Evolutionary conservation across 208 protist genomes (phyloP).

Genomic region (Trypanosomatidae sp.): DNA sequence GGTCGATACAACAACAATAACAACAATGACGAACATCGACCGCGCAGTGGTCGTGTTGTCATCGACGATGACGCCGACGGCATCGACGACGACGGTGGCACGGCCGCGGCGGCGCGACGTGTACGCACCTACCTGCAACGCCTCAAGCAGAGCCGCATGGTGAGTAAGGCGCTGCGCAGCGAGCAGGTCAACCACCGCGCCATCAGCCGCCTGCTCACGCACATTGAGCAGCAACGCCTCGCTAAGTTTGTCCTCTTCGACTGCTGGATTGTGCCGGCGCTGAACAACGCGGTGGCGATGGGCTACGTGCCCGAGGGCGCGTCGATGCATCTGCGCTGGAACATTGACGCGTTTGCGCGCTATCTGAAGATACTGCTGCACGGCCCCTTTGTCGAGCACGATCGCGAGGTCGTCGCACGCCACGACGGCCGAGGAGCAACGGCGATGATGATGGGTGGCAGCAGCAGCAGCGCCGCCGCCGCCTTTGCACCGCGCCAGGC

Average conservation of each 20-base stretch:
- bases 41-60: neutral
- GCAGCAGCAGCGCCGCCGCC: conserved; percentile 2
- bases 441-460: conserved; percentile 1
- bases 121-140: conserved; percentile 11
- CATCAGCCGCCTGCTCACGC: conserved; percentile 39
- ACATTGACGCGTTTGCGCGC: conserved; percentile 77
- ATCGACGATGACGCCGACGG: neutral
- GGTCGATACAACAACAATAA: neutral
- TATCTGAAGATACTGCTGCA: conserved; percentile 83
- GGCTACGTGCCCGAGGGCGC: conserved; percentile 53
- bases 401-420: neutral
- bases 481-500: conserved; percentile 9
- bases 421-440: neutral
- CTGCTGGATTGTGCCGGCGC: conserved; percentile 69
- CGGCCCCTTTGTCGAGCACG: conserved; percentile 34
- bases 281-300: conserved; percentile 59
- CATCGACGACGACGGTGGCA: conserved; percentile 4
- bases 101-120: conserved; percentile 1
- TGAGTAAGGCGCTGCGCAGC: conserved; percentile 7
- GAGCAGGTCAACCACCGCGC: conserved; percentile 8
- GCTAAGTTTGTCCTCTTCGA: conserved; percentile 83
- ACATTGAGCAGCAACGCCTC: conserved; percentile 59
- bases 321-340: conserved; percentile 73
- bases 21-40: neutral
- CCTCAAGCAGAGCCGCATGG: conserved; percentile 33